Conservation (phyloP, 768 basidiomycete species). For the Hygrophoropsis aurantiaca region DNA sequence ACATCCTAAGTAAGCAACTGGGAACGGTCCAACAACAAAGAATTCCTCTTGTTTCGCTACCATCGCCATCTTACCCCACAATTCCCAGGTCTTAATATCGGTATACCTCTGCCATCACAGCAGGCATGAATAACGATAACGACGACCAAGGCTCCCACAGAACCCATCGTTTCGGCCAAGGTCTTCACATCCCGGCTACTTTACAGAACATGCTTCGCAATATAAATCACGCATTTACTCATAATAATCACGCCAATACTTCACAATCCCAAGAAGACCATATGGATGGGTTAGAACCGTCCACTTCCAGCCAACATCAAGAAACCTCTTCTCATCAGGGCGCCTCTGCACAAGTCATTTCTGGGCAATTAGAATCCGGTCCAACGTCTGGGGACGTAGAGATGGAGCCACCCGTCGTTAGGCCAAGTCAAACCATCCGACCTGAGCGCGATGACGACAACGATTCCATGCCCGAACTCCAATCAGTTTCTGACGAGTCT, state of each 20-base stretch:
- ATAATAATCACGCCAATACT: conserved; percentile 2
- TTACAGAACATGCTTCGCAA: conserved; percentile 29
- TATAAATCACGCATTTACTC: conserved; percentile 29
- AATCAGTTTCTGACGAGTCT: conserved; percentile 38
- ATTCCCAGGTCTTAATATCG: background rate
- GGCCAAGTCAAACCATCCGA: background rate
- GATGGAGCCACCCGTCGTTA: conserved; percentile 2
- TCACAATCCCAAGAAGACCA: conserved; percentile 1
- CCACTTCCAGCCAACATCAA: background rate
- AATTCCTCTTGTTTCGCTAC: conserved; percentile 15
- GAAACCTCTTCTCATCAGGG: conserved; percentile 1
- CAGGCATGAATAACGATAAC: conserved; percentile 9
- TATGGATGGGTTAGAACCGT: conserved; percentile 1
- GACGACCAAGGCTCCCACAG: conserved; percentile 7
- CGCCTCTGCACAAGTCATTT: conserved; percentile 1
- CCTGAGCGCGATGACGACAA: conserved; percentile 27
- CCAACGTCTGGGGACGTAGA: conserved; percentile 2
- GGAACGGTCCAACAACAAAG: conserved; percentile 6
- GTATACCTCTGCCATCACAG: background rate
- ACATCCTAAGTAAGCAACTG: conserved; percentile 11
- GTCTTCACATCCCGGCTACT: conserved; percentile 24
- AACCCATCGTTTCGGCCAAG: conserved; percentile 11
- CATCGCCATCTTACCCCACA: conserved; percentile 19
- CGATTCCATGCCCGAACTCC: conserved; percentile 43
- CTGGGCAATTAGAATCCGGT: conserved; percentile 4